Evolutionary conservation across 1,284 basidiomycete genomes (phyloP).

Genomic region (Somion occarium): DNA sequence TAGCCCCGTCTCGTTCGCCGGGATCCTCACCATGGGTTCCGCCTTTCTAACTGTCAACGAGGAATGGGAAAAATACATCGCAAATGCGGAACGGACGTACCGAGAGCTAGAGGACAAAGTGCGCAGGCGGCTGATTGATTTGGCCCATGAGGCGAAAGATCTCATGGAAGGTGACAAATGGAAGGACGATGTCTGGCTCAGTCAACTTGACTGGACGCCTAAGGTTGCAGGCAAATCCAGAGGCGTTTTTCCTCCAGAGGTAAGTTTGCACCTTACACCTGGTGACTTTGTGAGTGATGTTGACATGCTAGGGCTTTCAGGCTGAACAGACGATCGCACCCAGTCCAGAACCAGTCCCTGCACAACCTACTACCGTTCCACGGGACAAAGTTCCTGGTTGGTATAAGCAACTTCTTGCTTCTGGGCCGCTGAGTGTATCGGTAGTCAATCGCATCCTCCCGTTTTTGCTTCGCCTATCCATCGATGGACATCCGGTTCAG

Average conservation of each 20-base stretch:
- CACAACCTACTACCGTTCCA: not conserved
- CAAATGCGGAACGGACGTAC: constrained; percentile 77
- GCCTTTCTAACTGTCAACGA: constrained; percentile 90
- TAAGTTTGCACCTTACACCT: constrained; percentile 17
- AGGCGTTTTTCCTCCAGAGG: constrained; percentile 35
- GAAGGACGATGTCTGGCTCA: constrained; percentile 82
- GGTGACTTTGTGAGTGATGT: too few species aligned
- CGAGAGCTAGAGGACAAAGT: constrained; percentile 74
- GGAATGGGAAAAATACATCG: constrained; percentile 82
- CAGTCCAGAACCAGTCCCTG: too few species aligned
- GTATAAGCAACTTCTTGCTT: constrained; percentile 60
- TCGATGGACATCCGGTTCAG: constrained; percentile 65
- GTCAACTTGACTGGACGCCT: constrained; percentile 93
- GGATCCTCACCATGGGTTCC: constrained; percentile 89
- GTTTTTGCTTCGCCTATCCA: constrained; percentile 73
- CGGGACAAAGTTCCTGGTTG: constrained; percentile 56
- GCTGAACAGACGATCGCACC: too few species aligned
- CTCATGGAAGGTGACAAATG: constrained; percentile 48
- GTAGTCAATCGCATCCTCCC: constrained; percentile 70
- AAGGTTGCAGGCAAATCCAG: constrained; percentile 76
- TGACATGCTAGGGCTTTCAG: too few species aligned
- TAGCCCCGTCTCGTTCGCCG: constrained; percentile 91
- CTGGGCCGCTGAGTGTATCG: constrained; percentile 45
- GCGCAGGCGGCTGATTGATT: constrained; percentile 56
- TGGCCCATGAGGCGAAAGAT: constrained; percentile 62